Evolutionary conservation across 306 rosid species (phyloP), one percentile per base, ranked within the genome.

Genomic region (Benincasa hispida): DNA sequence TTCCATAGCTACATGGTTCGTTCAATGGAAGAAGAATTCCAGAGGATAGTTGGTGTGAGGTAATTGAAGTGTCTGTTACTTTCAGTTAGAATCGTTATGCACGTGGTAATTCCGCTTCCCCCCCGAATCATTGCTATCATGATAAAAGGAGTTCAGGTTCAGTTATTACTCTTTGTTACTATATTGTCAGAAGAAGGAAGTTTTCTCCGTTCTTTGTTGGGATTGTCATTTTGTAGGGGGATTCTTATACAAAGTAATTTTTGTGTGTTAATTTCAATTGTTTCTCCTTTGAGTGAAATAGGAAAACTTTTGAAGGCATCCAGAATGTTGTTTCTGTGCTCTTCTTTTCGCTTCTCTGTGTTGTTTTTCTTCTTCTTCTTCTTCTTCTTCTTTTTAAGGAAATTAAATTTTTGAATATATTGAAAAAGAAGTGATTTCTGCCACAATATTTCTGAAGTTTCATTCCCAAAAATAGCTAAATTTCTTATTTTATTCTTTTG

Each of bases 21-120:
- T 39, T 94, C 99, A 5, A 94, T 92, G 99, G 99, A 94, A 87
- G 99, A 94, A 84, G 97, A 94, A 83, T 94, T 94, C 86, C 97
- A 89, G 84, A 90, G 76, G 85, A 94, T 94, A 70, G 97, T 94
- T 83, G 99, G 99, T 80, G 99, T 94, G 86, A 94, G 99, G 99
- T 76, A 78, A 17, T 48, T 51, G 76, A 72, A 72, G 57, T 48
- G 76, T 42, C 57, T 27, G 15, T 72, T 15, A 48, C 30, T 48
- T 68, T 47, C 15, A 27, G 27, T 1, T 70, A 17, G 76, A 28
- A 47, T 70, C 53, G 41, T 11, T 41, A 41, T 21, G 54, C 55
- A 41, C 42, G 34, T 68, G 3, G 21, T 68, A 13, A 13, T 68
- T 13, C 54, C 42, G 55, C 47, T 32, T 32, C 35, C 5, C 9